Evolutionary conservation across 352 stramenopile genomes (phyloP), one percentile per base, ranked within the genome.

Genomic region (Phytopythium ostracodes): DNA sequence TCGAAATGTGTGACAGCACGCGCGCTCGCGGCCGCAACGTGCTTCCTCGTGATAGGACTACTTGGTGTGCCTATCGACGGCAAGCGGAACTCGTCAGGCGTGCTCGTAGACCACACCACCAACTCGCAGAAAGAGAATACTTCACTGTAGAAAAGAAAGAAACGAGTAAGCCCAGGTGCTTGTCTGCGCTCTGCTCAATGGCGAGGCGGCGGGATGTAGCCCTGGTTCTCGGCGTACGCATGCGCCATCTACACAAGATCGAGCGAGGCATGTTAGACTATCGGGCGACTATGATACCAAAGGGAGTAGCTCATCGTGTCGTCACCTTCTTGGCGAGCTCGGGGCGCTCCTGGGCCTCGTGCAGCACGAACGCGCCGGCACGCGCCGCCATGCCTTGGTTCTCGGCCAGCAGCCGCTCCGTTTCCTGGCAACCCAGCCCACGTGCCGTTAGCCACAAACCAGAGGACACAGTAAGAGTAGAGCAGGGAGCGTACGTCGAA

Each of bases 311-410:
- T 42, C 36, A 42, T 24, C 29, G 43, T 56, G 15, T 51, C 24
- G 44, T 27, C 68, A 89, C 80, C 72, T 94, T 79, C 9, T 75
- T 71, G 46, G 82, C 84, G 35, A 90, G 84, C 56, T 92, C 73
- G 51, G 85, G 86, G 60, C 89, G 88, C 22, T 89, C 61, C 62
- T 95, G 81, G 31, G 80, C 81, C 52, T 91, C 76, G 52, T 79
- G 60, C 11, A 90, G 64, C 56, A 92, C 73, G 59, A 84, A 93
- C 8, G 81, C 80, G 17, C 84, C 78, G 11, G 82, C 81, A 44
- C 87, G 79, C 20, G 76, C 71, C 1, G 76, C 81, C 15, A 86
- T 71, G 25, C 78, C 77, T 64, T 85, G 71, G 57, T 94, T 81
- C 60, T 87, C 67, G 60, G 69, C 71, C 36, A 94, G 59, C 60